Base-by-base conservation (phyloP, 495 filamentous ascomycete genomes). In the Penicillium maclennaniae region DNA sequence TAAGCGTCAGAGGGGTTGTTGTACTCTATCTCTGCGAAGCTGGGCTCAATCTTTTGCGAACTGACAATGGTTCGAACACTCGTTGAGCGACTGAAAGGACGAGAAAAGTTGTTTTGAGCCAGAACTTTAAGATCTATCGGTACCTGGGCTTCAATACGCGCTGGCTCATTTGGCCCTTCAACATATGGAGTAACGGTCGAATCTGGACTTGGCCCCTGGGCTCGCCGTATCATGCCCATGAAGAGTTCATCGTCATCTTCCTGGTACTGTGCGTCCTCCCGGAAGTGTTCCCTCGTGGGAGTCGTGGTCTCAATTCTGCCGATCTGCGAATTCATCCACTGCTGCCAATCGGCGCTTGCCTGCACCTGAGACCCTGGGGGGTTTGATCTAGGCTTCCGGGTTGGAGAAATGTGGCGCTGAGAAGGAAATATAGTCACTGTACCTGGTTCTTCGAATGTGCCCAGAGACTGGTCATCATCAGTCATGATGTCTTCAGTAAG, bases 241-340 rank as follows among this genome's bases (percentile, higher is more conserved):
- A 69, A 53, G 9, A 59, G 27, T 21, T 59, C 44, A 27, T 66
- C 58, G 8, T 65, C 58, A 31, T 86, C 80, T 26, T 73, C 76
- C 25, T 76, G 62, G 42, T 82, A 83, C 43, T 87, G 83, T 1
- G 85, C 78, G 28, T 69, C 51, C 66, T 89, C 86, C 14, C 83
- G 72, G 45, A 83, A 59, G 62, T 88, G 86, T 0, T 79, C 72
- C 62, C 45, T 76, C 12, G 45, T 50, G 20, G 66, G 61, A 17
- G 56, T 62, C 16, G 56, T 25, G 16, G 60, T 52, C 37, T 76
- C 73, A 31, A 77, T 66, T 28, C 62, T 66, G 19, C 66, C 69
- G 25, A 77, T 70, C 47, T 76, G 53, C 5, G 73, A 73, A 21
- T 67, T 69, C 67, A 80, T 69, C 77, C 76, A 79, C 46, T 76